These are phyloP conservation scores for Candolleomyces efflorescens DNA, from an alignment of 768 basidiomycete genomes.

Conservation along the genomic window DNA sequence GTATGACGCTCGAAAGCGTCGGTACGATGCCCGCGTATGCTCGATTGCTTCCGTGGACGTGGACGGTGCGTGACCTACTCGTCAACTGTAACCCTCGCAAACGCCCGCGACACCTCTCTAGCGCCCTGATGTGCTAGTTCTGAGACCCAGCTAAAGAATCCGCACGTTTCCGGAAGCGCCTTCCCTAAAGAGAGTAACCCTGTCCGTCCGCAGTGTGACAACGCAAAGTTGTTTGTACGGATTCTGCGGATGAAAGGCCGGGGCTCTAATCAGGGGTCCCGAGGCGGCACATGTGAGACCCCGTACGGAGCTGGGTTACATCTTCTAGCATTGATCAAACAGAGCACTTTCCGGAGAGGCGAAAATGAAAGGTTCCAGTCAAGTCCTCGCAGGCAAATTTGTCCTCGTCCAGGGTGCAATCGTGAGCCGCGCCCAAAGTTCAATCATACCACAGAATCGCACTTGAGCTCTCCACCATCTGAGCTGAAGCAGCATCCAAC, in stretches of 20 bases:
- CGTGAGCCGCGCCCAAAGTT: background rate
- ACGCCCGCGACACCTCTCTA: background rate
- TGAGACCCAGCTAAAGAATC: background rate
- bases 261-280: background rate
- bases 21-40: background rate
- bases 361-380: background rate
- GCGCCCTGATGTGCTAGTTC: background rate
- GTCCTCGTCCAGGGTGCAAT: background rate
- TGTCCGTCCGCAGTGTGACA: no score
- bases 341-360: background rate
- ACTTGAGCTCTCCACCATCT: background rate
- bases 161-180: background rate
- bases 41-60: no score
- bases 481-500: background rate
- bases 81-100: background rate
- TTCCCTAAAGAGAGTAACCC: background rate
- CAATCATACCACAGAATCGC: background rate
- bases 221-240: background rate
- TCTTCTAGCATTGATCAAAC: background rate
- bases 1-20: background rate
- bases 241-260: background rate
- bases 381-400: background rate
- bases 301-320: background rate
- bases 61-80: background rate
- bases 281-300: background rate